These are phyloP conservation scores for Termitomyces heimii DNA, from an alignment of 768 basidiomycete genomes.

Conservation along the genomic window DNA sequence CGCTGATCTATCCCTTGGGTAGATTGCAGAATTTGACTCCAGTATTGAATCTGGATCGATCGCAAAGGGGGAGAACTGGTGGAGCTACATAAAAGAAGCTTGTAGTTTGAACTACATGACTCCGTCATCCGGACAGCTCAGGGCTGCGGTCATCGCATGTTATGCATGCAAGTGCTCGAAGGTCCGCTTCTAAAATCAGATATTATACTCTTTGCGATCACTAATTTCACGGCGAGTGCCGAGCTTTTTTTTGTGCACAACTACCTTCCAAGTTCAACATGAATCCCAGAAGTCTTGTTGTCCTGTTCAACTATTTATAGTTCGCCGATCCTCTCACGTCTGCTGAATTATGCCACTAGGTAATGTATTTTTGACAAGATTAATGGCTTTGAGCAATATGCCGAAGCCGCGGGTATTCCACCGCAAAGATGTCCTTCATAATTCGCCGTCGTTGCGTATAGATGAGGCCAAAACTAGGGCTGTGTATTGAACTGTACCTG, in stretches of 20 bases:
- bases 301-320: background rate
- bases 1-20: background rate
- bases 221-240: background rate
- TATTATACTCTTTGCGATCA: background rate
- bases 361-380: background rate
- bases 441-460: background rate
- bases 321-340: background rate
- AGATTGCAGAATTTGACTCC: background rate
- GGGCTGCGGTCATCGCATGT: background rate
- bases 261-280: background rate
- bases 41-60: background rate
- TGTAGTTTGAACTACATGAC: background rate
- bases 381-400: background rate
- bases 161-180: background rate
- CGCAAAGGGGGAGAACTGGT: too few relatives aligned
- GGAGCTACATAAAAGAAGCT: background rate
- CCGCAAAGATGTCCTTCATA: background rate
- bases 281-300: background rate
- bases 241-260: background rate
- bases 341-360: background rate
- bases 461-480: background rate
- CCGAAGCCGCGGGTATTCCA: background rate
- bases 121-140: background rate
- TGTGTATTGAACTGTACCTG: background rate
- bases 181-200: background rate